Evolutionary conservation across 2,329 filamentous ascomycete species (phyloP).

Genomic region (Cercospora berteroae): DNA sequence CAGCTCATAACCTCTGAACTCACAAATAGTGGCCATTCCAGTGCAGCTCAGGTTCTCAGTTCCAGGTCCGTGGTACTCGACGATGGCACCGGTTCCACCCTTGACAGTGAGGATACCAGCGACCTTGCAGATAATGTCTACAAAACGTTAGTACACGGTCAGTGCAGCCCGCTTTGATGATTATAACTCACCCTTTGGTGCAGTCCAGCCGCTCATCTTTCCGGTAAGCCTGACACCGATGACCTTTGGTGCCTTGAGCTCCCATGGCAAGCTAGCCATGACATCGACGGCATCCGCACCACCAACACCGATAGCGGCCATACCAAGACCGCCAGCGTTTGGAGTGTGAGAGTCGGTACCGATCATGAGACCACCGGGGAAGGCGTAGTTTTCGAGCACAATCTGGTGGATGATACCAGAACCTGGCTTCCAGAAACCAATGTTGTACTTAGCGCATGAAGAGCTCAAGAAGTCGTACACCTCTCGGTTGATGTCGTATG

Average conservation of each 20-base stretch:
- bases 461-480: constrained; percentile 96
- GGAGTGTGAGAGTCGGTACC: constrained; percentile 98
- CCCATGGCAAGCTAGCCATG: constrained; percentile 96
- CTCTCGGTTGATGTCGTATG: constrained; percentile 85
- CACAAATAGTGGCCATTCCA: constrained; percentile 80
- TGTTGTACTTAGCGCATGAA: constrained; percentile 98
- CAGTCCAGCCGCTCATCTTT: constrained; percentile 81
- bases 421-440: constrained; percentile 98
- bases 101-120: constrained; percentile 96
- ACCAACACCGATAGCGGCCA: constrained; percentile 90
- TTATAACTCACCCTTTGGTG: constrained; percentile 75
- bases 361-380: constrained; percentile 96
- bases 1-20: constrained; percentile 27
- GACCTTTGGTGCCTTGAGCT: constrained; percentile 94
- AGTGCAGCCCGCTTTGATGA: neutral
- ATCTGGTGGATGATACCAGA: constrained; percentile 99
- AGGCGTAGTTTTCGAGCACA: constrained; percentile 90
- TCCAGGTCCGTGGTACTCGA: constrained; percentile 58
- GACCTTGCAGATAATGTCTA: constrained; percentile 95
- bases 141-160: constrained; percentile 12
- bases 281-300: constrained; percentile 98
- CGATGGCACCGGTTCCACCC: constrained; percentile 73
- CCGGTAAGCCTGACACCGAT: constrained; percentile 96
- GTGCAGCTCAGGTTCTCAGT: constrained; percentile 72
- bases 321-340: constrained; percentile 93